Conservation (phyloP, 139 green algal species). For the Choricystis sp. region DNA sequence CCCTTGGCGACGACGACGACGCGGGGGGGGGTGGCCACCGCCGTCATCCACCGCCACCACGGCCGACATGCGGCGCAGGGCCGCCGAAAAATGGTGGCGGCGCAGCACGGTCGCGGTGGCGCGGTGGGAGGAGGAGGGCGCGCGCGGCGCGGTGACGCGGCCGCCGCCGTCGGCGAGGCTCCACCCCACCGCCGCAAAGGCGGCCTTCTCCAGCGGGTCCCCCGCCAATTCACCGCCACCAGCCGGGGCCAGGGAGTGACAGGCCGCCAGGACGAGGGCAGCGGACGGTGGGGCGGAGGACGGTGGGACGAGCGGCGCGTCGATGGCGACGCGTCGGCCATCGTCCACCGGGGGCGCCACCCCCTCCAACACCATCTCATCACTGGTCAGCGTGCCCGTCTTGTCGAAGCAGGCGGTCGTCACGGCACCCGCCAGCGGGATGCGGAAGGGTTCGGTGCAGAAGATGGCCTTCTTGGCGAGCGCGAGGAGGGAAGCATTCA, state of each 20-base stretch:
- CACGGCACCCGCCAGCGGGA: conserved; percentile 85
- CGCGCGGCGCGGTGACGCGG: conserved; percentile 1
- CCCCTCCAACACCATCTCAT: conserved; percentile 80
- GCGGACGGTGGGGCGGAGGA: conserved; percentile 3
- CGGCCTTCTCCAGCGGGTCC: conserved; percentile 73
- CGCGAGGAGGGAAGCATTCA: conserved; percentile 46
- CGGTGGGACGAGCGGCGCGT: neutral
- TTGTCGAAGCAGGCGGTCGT: conserved; percentile 99
- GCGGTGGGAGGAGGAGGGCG: conserved; percentile 2
- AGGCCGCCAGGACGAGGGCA: conserved; percentile 59
- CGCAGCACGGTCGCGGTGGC: conserved; percentile 43
- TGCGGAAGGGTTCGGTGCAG: conserved; percentile 97
- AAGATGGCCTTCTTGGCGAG: conserved; percentile 56
- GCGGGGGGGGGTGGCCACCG: neutral
- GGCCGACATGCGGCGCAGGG: conserved; percentile 80
- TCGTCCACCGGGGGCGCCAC: conserved; percentile 19
- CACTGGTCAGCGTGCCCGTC: conserved; percentile 90
- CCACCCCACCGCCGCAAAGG: conserved; percentile 28
- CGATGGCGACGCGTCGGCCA: neutral
- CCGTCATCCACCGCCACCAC: conserved; percentile 33
- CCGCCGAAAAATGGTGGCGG: conserved; percentile 77
- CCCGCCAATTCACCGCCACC: conserved; percentile 40
- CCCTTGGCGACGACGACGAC: conserved; percentile 62
- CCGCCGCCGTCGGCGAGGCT: conserved; percentile 5
- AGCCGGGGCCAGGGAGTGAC: conserved; percentile 73